Evolutionary conservation across 2,329 filamentous ascomycete species (phyloP), one percentile per base, ranked within the genome.

Genomic region (Coniella vitis): DNA sequence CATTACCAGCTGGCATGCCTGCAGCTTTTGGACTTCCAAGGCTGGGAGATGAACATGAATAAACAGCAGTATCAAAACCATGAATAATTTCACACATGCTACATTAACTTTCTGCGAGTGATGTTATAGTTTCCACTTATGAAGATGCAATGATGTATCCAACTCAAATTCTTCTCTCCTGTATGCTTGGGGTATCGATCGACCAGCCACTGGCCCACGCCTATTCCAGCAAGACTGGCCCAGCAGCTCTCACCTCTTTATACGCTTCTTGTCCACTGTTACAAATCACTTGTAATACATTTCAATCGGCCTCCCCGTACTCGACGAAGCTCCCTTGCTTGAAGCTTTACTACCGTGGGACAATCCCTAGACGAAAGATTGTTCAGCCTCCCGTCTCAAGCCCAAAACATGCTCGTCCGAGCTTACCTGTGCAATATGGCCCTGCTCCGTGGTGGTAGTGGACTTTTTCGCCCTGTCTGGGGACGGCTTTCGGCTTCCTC

Each of bases 381-480:
- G 40, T 42, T 42, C 40, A 42, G 40, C 40, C 17, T 42, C 40
- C 40, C 40, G 32, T n/a, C 29, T 32, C 40, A 34, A 29, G 12
- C 29, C 40, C 9, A 42, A 13, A 20, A 32, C 19, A 10, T 25
- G 20, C 13, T 21, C 29, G 25, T 42, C 29, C 32, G 40, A 34
- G 29, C 40, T 42, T 17, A 42, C 40, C 40, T 42, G 25, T 32
- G 40, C 40, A 21, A 19, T 7, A n/a, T 42, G 40, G 19, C 25
- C 40, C 22, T 42, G 40, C n/a, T 25, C 40, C 22, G 25, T 25
- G 14, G 12, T 34, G 9, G 40, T 21, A 9, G 38, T 7, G 16
- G 20, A 20, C 40, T 42, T 42, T 16, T 41, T 31, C 10, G 17
- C 16, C n/a, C 40, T 25, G 5, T 42, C 40, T 12, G 40, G 40